Conservation (phyloP, 108 stramenopile species). For the Parietichytrium sp. region DNA sequence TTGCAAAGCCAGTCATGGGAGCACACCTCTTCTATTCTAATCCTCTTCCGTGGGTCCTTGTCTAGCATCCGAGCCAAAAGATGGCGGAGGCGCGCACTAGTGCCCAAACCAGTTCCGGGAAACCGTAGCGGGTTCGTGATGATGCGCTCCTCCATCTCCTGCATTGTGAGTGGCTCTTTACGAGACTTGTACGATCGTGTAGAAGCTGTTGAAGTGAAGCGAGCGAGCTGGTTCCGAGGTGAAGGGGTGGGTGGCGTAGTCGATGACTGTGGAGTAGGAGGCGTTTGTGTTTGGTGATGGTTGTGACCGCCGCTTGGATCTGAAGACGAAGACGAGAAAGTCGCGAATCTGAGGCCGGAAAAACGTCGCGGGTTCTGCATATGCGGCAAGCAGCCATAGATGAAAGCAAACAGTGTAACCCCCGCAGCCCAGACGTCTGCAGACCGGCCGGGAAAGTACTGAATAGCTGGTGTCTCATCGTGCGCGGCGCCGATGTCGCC, state of each 20-base stretch:
- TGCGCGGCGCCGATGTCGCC: neutral
- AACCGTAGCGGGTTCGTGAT: slow-evolving; percentile 20
- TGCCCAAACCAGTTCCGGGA: slow-evolving; percentile 13
- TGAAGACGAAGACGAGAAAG: neutral
- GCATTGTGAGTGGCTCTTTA: neutral
- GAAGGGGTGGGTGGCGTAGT: too few relatives aligned
- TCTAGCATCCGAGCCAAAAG: slow-evolving; percentile 24
- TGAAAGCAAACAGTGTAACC: slow-evolving; percentile 1
- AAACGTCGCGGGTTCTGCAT: neutral
- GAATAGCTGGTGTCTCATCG: slow-evolving; percentile 29
- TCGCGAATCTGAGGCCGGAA: neutral
- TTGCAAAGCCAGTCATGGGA: neutral
- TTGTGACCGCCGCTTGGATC: neutral
- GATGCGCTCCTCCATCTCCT: slow-evolving; percentile 29
- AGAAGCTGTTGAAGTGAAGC: neutral
- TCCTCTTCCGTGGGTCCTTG: slow-evolving; percentile 16
- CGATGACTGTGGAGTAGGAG: too few relatives aligned
- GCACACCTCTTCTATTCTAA: slow-evolving; percentile 8
- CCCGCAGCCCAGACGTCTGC: slow-evolving; percentile 34
- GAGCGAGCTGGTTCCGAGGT: too few relatives aligned
- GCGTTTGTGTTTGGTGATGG: too few relatives aligned
- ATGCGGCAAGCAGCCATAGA: slow-evolving; percentile 2
- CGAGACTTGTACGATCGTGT: neutral
- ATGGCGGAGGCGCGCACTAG: neutral
- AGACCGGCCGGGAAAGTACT: slow-evolving; percentile 5